Base-by-base conservation (phyloP, 2,329 filamentous ascomycete genomes). In the Fusarium virguliforme region DNA sequence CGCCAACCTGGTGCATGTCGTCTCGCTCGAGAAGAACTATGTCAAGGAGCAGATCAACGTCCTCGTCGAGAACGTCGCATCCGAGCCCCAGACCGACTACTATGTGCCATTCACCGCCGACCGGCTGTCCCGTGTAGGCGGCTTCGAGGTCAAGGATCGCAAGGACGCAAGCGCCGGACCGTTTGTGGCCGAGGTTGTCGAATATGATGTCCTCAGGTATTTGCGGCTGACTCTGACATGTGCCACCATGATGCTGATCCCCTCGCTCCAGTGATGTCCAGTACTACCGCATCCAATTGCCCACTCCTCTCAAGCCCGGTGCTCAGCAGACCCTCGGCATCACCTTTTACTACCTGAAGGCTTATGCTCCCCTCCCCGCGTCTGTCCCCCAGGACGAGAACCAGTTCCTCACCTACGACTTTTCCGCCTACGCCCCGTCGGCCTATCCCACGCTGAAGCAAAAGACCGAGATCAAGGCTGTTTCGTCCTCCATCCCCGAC, bases 401-500 rank as follows among this genome's bases (percentile, higher is more conserved):
- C 80, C 96, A 99, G 83, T 98, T 91, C 83, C 90, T 99, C 59
- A 86, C 89, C 62, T 94, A 97, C 85, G 86, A 90, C 62, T 97
- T 97, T 85, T 95, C 93, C 67, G 92, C 93, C 73, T 97, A 97
- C 82, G 88, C 87, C 51, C 91, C 91, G 15, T 97, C 94, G 9
- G 91, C 92, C 67, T 99, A 99, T 84, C 84, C 87, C 18, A 98
- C 94, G 13, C 81, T 89, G 76, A 97, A 97, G 85, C 96, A 99
- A 81, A 98, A 98, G 89, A 98, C 96, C 40, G 97, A 98, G 83
- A 83, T 99, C 83, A 98, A 98, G 85, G 91, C 97, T 75, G 88
- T 93, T 53, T 92, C 89, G 60, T 84, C 88, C 70, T 91, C 93
- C 75, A 87, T 97, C 30, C 92, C 94, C 63, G 94, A 98, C 78